A percentile compares a stretch with the other conserved stretches of the same genome.
Evolutionary conservation across 768 basidiomycete genomes (phyloP).

Genomic region (Rhodotorula babjevae): DNA sequence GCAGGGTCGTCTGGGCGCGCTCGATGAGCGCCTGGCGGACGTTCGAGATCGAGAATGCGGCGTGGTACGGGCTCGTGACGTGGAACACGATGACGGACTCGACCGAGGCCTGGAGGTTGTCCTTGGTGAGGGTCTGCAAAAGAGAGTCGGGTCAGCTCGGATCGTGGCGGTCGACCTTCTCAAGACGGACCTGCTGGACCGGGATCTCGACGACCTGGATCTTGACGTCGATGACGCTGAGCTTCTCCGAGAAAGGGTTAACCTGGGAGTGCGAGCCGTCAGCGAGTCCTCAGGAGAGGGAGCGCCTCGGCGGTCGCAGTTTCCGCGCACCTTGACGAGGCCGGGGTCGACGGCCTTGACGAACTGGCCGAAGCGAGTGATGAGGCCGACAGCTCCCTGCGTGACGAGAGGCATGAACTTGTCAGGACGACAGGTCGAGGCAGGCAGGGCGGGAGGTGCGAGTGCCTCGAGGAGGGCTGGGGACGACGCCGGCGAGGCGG

Average conservation of each 20-base stretch:
- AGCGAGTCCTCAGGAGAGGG: background rate
- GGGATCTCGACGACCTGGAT: slow-evolving; percentile 89
- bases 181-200: slow-evolving; percentile 61
- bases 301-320: too few relatives aligned
- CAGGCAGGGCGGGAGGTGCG: too few relatives aligned
- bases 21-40: slow-evolving; percentile 78
- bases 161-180: background rate
- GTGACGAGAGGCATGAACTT: slow-evolving; percentile 54
- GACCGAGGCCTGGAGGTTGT: slow-evolving; percentile 32
- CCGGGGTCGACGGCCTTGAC: slow-evolving; percentile 59
- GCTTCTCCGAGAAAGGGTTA: slow-evolving; percentile 87
- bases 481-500: too few relatives aligned
- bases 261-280: slow-evolving; percentile 44
- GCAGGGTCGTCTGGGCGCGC: slow-evolving; percentile 85
- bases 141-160: background rate
- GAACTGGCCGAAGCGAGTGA: slow-evolving; percentile 91
- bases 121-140: slow-evolving; percentile 56
- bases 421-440: too few relatives aligned
- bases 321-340: slow-evolving; percentile 56
- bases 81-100: slow-evolving; percentile 35
- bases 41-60: slow-evolving; percentile 87
- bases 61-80: slow-evolving; percentile 81
- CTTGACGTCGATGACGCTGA: slow-evolving; percentile 86
- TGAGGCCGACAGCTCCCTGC: slow-evolving; percentile 84
- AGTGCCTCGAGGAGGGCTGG: too few relatives aligned